These are phyloP conservation scores for Taiozyma sp. DNA, from an alignment of 1,139 yeast species.

Conservation along the genomic window DNA sequence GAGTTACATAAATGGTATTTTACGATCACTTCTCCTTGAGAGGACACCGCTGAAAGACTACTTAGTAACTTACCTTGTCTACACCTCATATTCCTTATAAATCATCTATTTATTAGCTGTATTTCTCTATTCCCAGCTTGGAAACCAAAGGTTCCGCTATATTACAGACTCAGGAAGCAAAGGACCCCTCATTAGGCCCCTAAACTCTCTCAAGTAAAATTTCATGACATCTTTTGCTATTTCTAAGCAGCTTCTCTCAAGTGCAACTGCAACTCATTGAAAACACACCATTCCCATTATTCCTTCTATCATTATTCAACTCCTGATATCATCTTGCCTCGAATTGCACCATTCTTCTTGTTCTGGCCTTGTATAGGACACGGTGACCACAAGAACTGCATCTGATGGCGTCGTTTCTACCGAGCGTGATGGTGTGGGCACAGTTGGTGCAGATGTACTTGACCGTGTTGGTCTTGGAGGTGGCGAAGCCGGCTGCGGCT, in stretches of 20 bases:
- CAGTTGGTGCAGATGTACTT: constrained; percentile 96
- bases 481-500: constrained; percentile 63
- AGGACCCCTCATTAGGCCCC: not conserved
- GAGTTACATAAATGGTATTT: no score
- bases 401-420: constrained; percentile 94
- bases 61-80: not conserved
- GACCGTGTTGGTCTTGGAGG: constrained; percentile 78
- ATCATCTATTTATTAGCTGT: not conserved
- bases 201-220: not conserved
- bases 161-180: not conserved
- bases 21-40: not conserved
- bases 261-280: not conserved
- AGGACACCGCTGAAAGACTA: not conserved
- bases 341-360: constrained; percentile 73
- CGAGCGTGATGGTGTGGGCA: constrained; percentile 81
- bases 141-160: not conserved
- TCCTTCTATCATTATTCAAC: no score
- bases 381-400: constrained; percentile 99
- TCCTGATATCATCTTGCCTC: constrained; percentile 19
- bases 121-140: not conserved
- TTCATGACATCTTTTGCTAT: not conserved
- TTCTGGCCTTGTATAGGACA: constrained; percentile 93
- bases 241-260: not conserved
- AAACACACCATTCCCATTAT: not conserved
- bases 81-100: not conserved